Evolutionary conservation across 306 rosid genomes (phyloP).

Genomic region (Cajanus cajan): DNA sequence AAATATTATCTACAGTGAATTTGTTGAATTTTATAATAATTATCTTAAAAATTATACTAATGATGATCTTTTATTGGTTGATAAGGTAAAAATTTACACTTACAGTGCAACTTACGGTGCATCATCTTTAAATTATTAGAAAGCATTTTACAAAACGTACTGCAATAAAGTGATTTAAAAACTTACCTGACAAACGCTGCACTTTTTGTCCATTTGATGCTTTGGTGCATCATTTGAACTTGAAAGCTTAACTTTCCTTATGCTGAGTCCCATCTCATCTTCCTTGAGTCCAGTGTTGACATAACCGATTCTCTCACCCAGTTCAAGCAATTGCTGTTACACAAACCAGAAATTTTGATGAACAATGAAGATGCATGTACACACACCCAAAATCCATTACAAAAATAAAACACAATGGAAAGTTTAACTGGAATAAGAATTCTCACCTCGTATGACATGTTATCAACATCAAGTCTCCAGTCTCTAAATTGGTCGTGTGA

Average conservation of each 20-base stretch:
- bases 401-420: background rate
- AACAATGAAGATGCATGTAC: slow-evolving; percentile 5
- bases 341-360: slow-evolving; percentile 9
- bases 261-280: slow-evolving; percentile 63
- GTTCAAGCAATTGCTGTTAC: slow-evolving; percentile 78
- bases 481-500: slow-evolving; percentile 73
- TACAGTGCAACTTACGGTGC: no score
- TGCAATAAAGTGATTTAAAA: background rate
- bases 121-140: no score
- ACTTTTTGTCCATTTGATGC: slow-evolving; percentile 64
- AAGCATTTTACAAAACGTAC: no score
- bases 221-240: slow-evolving; percentile 44
- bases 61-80: no score
- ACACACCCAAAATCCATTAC: background rate
- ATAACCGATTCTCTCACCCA: slow-evolving; percentile 85
- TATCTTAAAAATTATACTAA: no score
- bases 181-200: slow-evolving; percentile 91
- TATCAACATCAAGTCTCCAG: slow-evolving; percentile 89
- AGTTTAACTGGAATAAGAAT: background rate
- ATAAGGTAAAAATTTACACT: no score
- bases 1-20: no score
- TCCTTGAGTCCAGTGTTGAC: slow-evolving; percentile 89
- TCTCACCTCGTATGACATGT: slow-evolving; percentile 87
- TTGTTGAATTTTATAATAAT: no score
- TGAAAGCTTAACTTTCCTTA: slow-evolving; percentile 54